Evolutionary conservation across 2,329 filamentous ascomycete species (phyloP), one percentile per base, ranked within the genome.

Genomic region (Elsinoe arachidis): DNA sequence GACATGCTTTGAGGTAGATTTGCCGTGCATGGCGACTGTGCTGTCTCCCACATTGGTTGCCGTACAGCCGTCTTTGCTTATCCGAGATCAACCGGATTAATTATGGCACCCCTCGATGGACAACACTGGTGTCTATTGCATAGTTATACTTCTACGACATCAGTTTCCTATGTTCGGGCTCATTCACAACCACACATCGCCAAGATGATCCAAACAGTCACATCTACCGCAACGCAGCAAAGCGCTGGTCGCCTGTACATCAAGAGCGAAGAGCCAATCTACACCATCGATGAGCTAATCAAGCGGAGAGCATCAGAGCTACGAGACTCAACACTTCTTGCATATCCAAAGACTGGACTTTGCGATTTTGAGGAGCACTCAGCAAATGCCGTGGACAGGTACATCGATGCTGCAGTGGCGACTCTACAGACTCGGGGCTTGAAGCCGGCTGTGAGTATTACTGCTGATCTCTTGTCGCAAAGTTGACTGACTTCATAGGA

Each of bases 241-340:
- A 46, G 21, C 21, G n/a, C 9, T 2, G 21, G 19, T n/a, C 41
- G 12, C 19, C 41, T 46, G 5, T 46, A 30, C 41, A 26, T 46
- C 10, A 19, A 26, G 10, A 46, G 41, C 19, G 41, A 46, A 26
- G 41, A 46, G 41, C 41, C 41, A 7, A 46, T 59, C 1, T 35
- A 55, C 12, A 70, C 68, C 2, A 68, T 70, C 55, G 67, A 69
- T 46, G 67, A 68, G 23, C 41, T 70, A 6, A 62, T 70, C 15
- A 65, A 65, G 53, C 63, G 59, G n/a, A 65, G 68, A 59, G 68
- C 67, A 17, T 58, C 61, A 12, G 64, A 68, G 44, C 12, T 52
- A 5, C 63, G 65, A 34, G 65, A 69, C 37, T 62, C 59, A n/a
- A 64, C 67, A 9, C 54, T 67, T 38, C 65, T 69, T 10, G 67